These are phyloP conservation scores for Cyamopsis tetragonoloba DNA, from an alignment of 306 rosid genomes.

Conservation along the genomic window DNA sequence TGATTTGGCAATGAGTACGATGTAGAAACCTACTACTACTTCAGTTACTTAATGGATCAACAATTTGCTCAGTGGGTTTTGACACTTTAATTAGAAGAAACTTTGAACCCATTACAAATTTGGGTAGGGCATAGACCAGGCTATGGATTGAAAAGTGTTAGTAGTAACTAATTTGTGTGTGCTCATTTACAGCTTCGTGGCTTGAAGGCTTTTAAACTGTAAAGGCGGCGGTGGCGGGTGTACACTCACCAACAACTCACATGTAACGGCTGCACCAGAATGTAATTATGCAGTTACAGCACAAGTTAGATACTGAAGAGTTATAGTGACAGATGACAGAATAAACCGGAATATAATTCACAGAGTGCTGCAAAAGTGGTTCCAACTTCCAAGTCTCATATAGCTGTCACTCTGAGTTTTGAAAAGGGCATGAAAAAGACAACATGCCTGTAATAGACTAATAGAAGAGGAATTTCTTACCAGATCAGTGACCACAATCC, in stretches of 20 bases:
- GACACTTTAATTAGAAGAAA: slow-evolving; percentile 3
- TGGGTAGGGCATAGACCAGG: slow-evolving; percentile 27
- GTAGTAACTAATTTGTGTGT: too few species aligned
- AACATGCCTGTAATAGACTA: not conserved
- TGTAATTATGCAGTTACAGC: slow-evolving; percentile 21
- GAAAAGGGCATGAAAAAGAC: slow-evolving; percentile 4
- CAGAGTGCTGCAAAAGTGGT: slow-evolving; percentile 3
- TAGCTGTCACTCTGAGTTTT: slow-evolving; percentile 20
- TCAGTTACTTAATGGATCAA: slow-evolving; percentile 12
- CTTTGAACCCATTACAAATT: slow-evolving; percentile 17
- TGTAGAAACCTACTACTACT: slow-evolving; percentile 4
- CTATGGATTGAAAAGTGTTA: slow-evolving; percentile 25
- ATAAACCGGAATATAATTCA: slow-evolving; percentile 7
- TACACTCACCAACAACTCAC: slow-evolving; percentile 20
- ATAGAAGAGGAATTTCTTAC: too few species aligned
- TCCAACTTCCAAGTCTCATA: slow-evolving; percentile 30
- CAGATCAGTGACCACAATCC: too few species aligned
- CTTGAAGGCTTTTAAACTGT: slow-evolving; percentile 23
- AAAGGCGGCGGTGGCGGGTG: slow-evolving; percentile 32
- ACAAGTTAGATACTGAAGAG: not conserved
- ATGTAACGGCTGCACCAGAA: slow-evolving; percentile 12
- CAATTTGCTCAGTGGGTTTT: slow-evolving; percentile 18
- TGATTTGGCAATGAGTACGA: slow-evolving; percentile 20
- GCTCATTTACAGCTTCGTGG: slow-evolving; percentile 15
- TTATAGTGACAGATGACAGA: not conserved